A percentile compares a stretch with the other conserved stretches of the same genome.
phyloP scores from a whole-genome alignment of 306 rosid species.

The Vigna mungo region DNA sequence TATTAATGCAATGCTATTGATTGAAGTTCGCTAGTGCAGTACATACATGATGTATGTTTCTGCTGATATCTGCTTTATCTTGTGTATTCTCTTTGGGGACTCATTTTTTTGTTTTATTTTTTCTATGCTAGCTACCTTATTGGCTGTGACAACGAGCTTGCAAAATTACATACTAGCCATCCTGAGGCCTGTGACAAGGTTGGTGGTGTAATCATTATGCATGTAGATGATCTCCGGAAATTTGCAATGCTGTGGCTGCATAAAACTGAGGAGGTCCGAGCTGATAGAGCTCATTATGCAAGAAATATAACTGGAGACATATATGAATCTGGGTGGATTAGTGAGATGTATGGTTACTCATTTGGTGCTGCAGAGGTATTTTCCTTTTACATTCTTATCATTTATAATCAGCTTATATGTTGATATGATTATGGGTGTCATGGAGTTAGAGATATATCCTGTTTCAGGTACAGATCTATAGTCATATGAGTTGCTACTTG shows the following conservation, averaged over 20 bases:
- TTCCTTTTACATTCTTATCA: slow-evolving; percentile 33
- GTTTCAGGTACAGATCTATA: not conserved
- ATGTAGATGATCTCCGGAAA: slow-evolving; percentile 86
- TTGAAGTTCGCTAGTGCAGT: slow-evolving; percentile 8
- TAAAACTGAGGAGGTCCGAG: slow-evolving; percentile 96
- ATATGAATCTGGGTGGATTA: slow-evolving; percentile 93
- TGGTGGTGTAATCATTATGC: slow-evolving; percentile 98
- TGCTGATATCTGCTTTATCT: slow-evolving; percentile 3
- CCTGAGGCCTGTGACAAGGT: slow-evolving; percentile 99
- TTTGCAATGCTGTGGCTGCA: slow-evolving; percentile 95
- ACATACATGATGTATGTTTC: slow-evolving; percentile 20
- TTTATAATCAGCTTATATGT: slow-evolving; percentile 10
- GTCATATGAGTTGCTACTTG: not conserved
- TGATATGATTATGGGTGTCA: slow-evolving; percentile 24
- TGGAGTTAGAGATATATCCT: slow-evolving; percentile 11
- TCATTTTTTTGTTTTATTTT: slow-evolving; percentile 30
- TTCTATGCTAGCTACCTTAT: slow-evolving; percentile 78
- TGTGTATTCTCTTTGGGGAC: slow-evolving; percentile 9
- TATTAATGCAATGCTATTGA: slow-evolving; percentile 1
- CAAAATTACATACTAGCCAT: slow-evolving; percentile 88
- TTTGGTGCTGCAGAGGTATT: slow-evolving; percentile 99
- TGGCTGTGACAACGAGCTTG: slow-evolving; percentile 95
- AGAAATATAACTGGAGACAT: slow-evolving; percentile 95
- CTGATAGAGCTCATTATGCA: slow-evolving; percentile 95
- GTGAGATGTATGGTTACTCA: slow-evolving; percentile 99